Conservation (phyloP, 2,329 filamentous ascomycete genomes). For the Pseudovirgaria hyperparasitica region DNA sequence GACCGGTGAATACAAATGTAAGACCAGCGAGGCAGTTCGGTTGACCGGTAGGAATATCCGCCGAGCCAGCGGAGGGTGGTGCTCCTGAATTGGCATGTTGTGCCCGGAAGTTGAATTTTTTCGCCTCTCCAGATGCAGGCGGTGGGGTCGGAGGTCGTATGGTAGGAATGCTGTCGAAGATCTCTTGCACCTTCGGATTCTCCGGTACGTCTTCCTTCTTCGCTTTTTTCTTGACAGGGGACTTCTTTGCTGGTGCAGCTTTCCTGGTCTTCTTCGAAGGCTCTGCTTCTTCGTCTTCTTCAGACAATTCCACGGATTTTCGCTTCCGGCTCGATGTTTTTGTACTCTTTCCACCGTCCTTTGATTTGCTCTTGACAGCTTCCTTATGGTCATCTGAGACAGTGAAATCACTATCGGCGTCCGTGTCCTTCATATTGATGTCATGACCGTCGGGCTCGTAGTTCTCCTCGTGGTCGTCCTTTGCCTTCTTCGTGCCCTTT, state of each 20-base stretch:
- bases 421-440: slow-evolving; percentile 40
- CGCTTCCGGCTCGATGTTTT: slow-evolving; percentile 34
- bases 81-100: slow-evolving; percentile 34
- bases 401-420: slow-evolving; percentile 32
- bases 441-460: slow-evolving; percentile 32
- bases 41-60: slow-evolving; percentile 67
- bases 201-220: slow-evolving; percentile 58
- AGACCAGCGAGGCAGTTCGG: slow-evolving; percentile 85
- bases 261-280: slow-evolving; percentile 45
- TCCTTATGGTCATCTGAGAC: slow-evolving; percentile 31
- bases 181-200: slow-evolving; percentile 62
- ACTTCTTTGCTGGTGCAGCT: slow-evolving; percentile 26
- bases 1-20: slow-evolving; percentile 89
- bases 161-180: slow-evolving; percentile 76
- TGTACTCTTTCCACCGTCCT: slow-evolving; percentile 19
- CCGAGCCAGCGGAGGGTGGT: slow-evolving; percentile 46
- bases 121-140: slow-evolving; percentile 46
- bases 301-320: slow-evolving; percentile 42
- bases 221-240: slow-evolving; percentile 39
- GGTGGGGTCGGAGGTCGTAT: slow-evolving; percentile 77
- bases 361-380: slow-evolving; percentile 25
- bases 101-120: slow-evolving; percentile 72
- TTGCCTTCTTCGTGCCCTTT: slow-evolving; percentile 33
- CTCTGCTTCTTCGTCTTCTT: slow-evolving; percentile 39
- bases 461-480: slow-evolving; percentile 28